phyloP scores from a whole-genome alignment of 2,329 filamentous ascomycete genomes.

The Hirsutella minnesotensis region DNA sequence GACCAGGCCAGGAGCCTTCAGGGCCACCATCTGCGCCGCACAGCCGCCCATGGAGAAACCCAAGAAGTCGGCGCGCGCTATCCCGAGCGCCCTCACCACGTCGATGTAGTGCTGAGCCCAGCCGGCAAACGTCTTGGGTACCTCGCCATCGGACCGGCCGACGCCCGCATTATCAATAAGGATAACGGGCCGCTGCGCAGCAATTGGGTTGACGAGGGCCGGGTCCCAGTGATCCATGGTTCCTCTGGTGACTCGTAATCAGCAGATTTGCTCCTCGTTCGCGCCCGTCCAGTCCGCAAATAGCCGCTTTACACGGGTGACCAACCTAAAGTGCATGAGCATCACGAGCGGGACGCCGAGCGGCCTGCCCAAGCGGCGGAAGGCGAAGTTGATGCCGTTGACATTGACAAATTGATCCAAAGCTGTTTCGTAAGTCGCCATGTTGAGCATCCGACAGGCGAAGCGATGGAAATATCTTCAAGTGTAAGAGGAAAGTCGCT shows the following conservation, averaged over 20 bases:
- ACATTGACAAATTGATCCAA: conserved; percentile 17
- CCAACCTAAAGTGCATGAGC: conserved; percentile 20
- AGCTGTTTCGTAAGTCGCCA: conserved; percentile 17
- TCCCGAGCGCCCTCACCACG: conserved; percentile 23
- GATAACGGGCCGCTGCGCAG: conserved; percentile 27
- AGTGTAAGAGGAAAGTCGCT: neutral
- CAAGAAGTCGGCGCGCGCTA: conserved; percentile 29
- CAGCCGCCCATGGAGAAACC: conserved; percentile 39
- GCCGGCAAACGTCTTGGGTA: conserved; percentile 19
- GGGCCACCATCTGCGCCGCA: conserved; percentile 31
- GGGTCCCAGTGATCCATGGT: conserved; percentile 31
- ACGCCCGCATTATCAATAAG: conserved; percentile 36
- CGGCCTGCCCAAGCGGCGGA: conserved; percentile 16
- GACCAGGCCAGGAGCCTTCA: conserved; percentile 23
- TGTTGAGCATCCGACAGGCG: too few species aligned
- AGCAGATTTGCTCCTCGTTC: neutral
- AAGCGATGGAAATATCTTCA: neutral
- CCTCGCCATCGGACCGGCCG: conserved; percentile 29
- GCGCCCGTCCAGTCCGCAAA: too few species aligned
- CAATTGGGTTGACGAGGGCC: conserved; percentile 30
- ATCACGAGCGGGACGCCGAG: conserved; percentile 20
- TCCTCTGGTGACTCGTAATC: conserved; percentile 12
- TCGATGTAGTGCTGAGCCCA: conserved; percentile 22
- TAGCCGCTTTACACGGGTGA: neutral
- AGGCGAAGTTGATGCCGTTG: conserved; percentile 18